Evolutionary conservation across 2,329 filamentous ascomycete species (phyloP).

Genomic region (Alternaria viburni): DNA sequence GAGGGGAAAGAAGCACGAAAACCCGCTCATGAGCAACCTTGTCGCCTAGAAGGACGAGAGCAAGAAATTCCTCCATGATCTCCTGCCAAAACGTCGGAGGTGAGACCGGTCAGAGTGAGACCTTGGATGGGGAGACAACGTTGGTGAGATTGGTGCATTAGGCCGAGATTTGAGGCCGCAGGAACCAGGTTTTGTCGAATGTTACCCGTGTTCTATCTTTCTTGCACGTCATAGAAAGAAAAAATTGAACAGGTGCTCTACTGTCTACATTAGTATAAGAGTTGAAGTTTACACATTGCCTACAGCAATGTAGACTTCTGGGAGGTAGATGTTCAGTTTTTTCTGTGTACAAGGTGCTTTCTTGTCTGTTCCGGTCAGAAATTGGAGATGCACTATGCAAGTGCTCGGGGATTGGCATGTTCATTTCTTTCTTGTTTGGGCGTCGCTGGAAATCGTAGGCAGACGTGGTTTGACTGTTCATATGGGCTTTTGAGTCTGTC

Average conservation of each 20-base stretch:
- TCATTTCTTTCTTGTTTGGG: background rate
- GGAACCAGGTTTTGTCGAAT: background rate
- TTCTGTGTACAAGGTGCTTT: too few species aligned
- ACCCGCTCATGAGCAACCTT: slow-evolving; percentile 31
- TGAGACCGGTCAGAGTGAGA: background rate
- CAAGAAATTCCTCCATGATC: background rate
- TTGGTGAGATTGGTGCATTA: background rate
- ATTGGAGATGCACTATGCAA: background rate
- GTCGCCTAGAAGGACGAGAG: background rate
- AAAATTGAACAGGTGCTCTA: too few species aligned
- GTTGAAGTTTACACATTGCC: too few species aligned
- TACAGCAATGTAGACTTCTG: too few species aligned
- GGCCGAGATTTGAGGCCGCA: background rate
- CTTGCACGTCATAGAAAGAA: too few species aligned
- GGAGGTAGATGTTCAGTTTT: too few species aligned
- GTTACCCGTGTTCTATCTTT: background rate
- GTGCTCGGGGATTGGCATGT: background rate
- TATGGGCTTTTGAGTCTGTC: background rate
- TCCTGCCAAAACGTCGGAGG: background rate
- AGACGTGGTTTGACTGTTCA: background rate
- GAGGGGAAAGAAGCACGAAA: slow-evolving; percentile 17
- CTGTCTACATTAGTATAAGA: too few species aligned
- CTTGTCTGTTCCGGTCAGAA: background rate
- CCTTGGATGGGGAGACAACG: background rate
- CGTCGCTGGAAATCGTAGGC: background rate